These are phyloP conservation scores for Aquilaria malaccensis DNA, from an alignment of 345 rosid genomes.

Conservation along the genomic window DNA sequence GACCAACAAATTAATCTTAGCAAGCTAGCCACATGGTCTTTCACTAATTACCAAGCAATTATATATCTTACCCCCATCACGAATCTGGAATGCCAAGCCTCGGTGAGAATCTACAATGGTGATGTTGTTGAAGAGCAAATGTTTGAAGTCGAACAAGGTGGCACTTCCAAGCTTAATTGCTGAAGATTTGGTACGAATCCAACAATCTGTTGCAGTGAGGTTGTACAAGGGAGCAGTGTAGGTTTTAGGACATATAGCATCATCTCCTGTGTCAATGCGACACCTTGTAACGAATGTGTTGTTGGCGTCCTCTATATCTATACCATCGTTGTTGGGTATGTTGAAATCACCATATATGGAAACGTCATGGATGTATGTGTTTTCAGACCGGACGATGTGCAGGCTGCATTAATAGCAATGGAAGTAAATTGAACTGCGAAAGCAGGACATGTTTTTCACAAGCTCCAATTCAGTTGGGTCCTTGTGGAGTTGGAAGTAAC, in stretches of 20 bases:
- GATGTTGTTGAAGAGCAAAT: slow-evolving; percentile 67
- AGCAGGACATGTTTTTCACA: too few species aligned
- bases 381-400: slow-evolving; percentile 67
- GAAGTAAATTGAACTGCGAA: too few species aligned
- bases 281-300: slow-evolving; percentile 65
- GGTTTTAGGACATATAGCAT: slow-evolving; percentile 92
- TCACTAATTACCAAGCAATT: neutral
- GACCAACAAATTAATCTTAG: neutral
- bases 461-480: too few species aligned
- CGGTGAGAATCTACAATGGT: slow-evolving; percentile 82
- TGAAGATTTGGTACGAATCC: slow-evolving; percentile 88
- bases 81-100: slow-evolving; percentile 81
- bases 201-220: slow-evolving; percentile 71
- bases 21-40: neutral
- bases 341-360: slow-evolving; percentile 80
- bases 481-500: too few species aligned
- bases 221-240: slow-evolving; percentile 55
- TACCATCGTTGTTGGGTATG: slow-evolving; percentile 89
- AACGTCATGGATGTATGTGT: slow-evolving; percentile 57
- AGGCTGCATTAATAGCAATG: slow-evolving; percentile 32
- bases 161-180: slow-evolving; percentile 97
- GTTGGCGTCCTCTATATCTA: slow-evolving; percentile 84
- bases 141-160: slow-evolving; percentile 68
- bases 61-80: slow-evolving; percentile 75
- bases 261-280: slow-evolving; percentile 82